These are phyloP conservation scores for Cichorium intybus DNA, from an alignment of 140 eudicot species.

Conservation along the genomic window DNA sequence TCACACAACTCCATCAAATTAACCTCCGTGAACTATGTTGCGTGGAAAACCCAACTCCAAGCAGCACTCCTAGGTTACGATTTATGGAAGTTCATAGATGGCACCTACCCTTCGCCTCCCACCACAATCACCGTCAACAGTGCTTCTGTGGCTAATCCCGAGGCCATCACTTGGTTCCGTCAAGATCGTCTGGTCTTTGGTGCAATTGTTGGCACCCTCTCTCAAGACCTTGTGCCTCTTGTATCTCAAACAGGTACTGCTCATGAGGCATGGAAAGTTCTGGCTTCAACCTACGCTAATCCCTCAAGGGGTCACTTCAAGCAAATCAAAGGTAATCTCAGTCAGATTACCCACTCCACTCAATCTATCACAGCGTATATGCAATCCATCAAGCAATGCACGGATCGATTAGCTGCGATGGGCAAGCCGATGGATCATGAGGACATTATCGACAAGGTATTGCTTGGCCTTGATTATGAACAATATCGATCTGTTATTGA, in stretches of 20 bases:
- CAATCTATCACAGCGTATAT: neutral
- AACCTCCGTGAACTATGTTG: neutral
- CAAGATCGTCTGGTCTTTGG: neutral
- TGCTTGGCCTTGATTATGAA: neutral
- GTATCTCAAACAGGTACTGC: neutral
- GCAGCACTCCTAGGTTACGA: neutral
- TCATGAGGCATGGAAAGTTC: neutral
- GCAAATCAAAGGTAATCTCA: neutral
- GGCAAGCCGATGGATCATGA: neutral
- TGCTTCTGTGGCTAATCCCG: neutral
- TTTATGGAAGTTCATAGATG: neutral
- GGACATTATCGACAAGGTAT: neutral
- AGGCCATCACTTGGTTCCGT: neutral
- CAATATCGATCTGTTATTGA: neutral
- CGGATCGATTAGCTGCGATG: neutral
- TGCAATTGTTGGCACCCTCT: neutral
- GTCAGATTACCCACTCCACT: neutral
- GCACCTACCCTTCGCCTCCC: neutral
- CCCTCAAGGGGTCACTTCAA: neutral
- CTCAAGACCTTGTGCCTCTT: neutral
- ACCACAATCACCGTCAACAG: neutral
- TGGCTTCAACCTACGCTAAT: neutral
- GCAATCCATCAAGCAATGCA: neutral
- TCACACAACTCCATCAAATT: neutral
- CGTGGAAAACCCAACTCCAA: neutral